Base-by-base conservation (phyloP, 148 eudicot species). In the Rhododendron williamsianum region DNA sequence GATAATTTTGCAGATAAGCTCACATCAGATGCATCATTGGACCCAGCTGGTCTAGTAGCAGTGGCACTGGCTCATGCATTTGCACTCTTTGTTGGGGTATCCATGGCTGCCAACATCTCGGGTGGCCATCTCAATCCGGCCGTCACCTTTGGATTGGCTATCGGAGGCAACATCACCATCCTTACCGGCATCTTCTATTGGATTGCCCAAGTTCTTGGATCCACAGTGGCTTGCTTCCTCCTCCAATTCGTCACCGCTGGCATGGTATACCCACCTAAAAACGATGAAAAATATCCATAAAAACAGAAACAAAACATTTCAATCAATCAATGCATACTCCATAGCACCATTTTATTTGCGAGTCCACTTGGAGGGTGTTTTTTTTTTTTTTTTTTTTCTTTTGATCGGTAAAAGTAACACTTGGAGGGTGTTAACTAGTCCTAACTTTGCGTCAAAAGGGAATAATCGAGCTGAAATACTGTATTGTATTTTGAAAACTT, bases 71-170 rank as follows among this genome's bases (percentile, higher is more conserved):
- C 94, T 78, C 98, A 95, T 89, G 98, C 94, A 51, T 93, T 95
- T 86, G 98, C 97, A 27, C 85, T 95, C 36, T 95, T 95, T 88
- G 98, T 95, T 15, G 98, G 93, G 1, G 98, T 95, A 2, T 81
- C 98, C 21, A 89, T 95, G 51, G 97, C 93, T 19, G 98, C 98
- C 76, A 94, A 95, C 82, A 87, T 95, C 77, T 95, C 98, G 1
- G 98, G 98, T 76, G 98, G 98, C 69, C 98, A 95, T 81, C 82
- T 95, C 82, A 94, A 95, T 41, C 98, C 98, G 76, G 98, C 97
- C 80, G 97, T 95, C 90, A 95, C 98, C 45, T 92, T 95, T 9
- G 98, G 98, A 88, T 90, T 93, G 92, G 95, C 95, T 9, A 25
- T 95, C 36, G 97, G 97, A 16, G 98, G 98, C 86, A 82, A 94